Conservation (phyloP, 169 alveolate species). For the Plasmodium reichenowi region DNA sequence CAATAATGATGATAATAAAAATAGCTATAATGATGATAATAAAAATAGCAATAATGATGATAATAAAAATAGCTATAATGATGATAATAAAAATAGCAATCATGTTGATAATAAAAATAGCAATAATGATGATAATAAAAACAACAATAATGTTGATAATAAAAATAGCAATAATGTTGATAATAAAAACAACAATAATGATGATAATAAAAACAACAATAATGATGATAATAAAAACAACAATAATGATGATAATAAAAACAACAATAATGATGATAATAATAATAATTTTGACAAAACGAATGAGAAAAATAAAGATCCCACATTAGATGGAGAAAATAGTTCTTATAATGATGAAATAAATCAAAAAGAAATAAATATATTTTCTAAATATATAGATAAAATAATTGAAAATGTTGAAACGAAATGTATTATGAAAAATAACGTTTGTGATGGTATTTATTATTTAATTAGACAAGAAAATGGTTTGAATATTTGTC, state of each 20-base stretch:
- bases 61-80: not conserved
- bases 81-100: not conserved
- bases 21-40: not conserved
- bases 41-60: not conserved
- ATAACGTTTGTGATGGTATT: conserved; percentile 63
- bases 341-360: not conserved
- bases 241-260: no score
- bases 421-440: conserved; percentile 20
- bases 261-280: not conserved
- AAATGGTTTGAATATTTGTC: conserved; percentile 48
- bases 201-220: not conserved
- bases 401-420: conserved; percentile 37
- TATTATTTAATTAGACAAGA: conserved; percentile 23
- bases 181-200: not conserved
- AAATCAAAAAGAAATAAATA: not conserved
- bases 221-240: no score
- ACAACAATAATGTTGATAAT: not conserved
- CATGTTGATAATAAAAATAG: no score
- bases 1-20: not conserved
- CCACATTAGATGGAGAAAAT: not conserved
- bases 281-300: no score
- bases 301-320: not conserved
- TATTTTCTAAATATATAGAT: conserved; percentile 10
- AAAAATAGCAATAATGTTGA: not conserved
- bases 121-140: not conserved